Base-by-base conservation (phyloP, 495 filamentous ascomycete genomes). In the Hypoxylon intermedium region DNA sequence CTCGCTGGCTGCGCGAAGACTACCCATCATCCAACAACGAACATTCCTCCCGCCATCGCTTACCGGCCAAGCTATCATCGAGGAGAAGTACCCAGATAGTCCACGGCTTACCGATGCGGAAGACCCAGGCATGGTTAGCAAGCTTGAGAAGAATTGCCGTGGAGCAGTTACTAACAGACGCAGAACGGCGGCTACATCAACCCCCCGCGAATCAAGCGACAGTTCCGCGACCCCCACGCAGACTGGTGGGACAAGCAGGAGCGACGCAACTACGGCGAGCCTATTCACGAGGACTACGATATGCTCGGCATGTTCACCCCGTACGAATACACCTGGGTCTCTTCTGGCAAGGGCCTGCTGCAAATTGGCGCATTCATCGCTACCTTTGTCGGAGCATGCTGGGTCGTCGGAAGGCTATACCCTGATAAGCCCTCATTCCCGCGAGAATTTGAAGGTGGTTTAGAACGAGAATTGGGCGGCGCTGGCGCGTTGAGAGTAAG, bases 221-320 rank as follows among this genome's bases (percentile, higher is more conserved):
- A 88, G 70, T 87, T 89, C 76, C 90, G 95, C 72, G 95, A 98
- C 72, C 95, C 95, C 30, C 84, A 98, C 70, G 93, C 76, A 66
- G 89, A 91, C 72, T 98, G 92, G 91, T 98, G 93, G 93, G 93
- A 98, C 75, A 89, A 91, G 79, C 93, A 98, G 71, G 93, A 97
- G 73, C 89, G 93, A 66, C 87, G 93, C 54, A 97, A 98, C 79
- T 99, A 87, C 66, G 92, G 92, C 67, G 95, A 99, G 75, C 89
- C 92, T 3, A 85, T 96, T 21, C 93, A 99, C 74, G 95, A 99
- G 76, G 95, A 99, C 75, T 87, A 98, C 70, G 95, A 99, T 73
- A 86, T 97, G 49, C 82, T 98, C 16, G 93, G 93, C 68, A 87
- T 96, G 52, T 93, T 99, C 77, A 87, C 89, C 45, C 84, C 90